Conservation (phyloP, 2,329 filamentous ascomycete species). For the Lachnum nothofagi region DNA sequence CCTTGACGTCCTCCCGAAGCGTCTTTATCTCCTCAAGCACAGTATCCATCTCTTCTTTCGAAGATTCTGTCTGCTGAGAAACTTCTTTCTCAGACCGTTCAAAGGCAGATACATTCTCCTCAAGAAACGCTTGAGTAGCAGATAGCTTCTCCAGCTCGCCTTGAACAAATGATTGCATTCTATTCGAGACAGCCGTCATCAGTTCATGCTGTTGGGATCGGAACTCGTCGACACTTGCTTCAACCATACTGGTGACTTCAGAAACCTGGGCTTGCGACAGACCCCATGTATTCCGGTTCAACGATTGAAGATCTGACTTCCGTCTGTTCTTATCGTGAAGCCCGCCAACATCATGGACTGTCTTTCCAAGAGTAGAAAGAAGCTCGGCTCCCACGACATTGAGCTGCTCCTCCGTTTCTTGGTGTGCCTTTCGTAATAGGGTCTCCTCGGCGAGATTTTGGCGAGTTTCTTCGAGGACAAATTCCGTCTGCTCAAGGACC, state of each 20-base stretch:
- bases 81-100: slow-evolving; percentile 63
- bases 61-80: slow-evolving; percentile 59
- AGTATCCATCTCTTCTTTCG: slow-evolving; percentile 82
- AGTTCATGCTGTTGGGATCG: slow-evolving; percentile 67
- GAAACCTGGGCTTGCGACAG: slow-evolving; percentile 70
- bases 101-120: slow-evolving; percentile 64
- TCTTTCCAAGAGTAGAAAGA: slow-evolving; percentile 70
- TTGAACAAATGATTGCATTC: slow-evolving; percentile 72
- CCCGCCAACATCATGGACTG: slow-evolving; percentile 73
- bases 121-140: slow-evolving; percentile 63
- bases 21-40: slow-evolving; percentile 87
- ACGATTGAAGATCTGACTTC: slow-evolving; percentile 73
- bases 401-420: slow-evolving; percentile 76
- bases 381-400: slow-evolving; percentile 68
- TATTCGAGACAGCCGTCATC: slow-evolving; percentile 59
- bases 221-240: slow-evolving; percentile 68
- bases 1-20: slow-evolving; percentile 83
- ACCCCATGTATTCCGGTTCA: slow-evolving; percentile 76
- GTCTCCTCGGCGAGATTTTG: slow-evolving; percentile 75
- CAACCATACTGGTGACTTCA: slow-evolving; percentile 71
- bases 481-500: slow-evolving; percentile 81
- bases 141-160: slow-evolving; percentile 69
- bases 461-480: slow-evolving; percentile 72
- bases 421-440: slow-evolving; percentile 73
- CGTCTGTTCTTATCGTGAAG: slow-evolving; percentile 82